A percentile compares a stretch with the other conserved stretches of the same genome.
phyloP scores from a whole-genome alignment of 352 stramenopile genomes.

The Thraustochytrium sp. region DNA sequence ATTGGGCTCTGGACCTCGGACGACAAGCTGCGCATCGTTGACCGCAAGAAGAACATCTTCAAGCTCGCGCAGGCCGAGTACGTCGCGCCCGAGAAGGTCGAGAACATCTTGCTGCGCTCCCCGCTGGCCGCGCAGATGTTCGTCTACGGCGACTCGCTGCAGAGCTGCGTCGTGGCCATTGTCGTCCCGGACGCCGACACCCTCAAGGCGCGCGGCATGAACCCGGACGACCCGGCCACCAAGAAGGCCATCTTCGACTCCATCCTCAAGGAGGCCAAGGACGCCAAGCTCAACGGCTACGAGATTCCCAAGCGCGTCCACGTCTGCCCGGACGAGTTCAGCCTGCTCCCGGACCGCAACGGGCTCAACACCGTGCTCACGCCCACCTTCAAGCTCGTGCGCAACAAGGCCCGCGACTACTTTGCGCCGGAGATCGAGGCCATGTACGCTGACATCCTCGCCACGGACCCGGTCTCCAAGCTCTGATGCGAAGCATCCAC shows the following conservation, averaged over 20 bases:
- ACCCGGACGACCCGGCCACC: conserved; percentile 51
- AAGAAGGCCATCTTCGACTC: conserved; percentile 65
- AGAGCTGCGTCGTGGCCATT: conserved; percentile 86
- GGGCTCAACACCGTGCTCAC: conserved; percentile 72
- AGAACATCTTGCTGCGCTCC: conserved; percentile 85
- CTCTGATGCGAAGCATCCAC: not conserved
- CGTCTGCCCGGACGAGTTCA: conserved; percentile 76
- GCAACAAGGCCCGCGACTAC: conserved; percentile 66
- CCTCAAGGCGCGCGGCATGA: conserved; percentile 69
- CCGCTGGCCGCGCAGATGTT: conserved; percentile 82
- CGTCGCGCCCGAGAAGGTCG: conserved; percentile 91
- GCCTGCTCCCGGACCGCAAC: conserved; percentile 55
- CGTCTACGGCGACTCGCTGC: conserved; percentile 91
- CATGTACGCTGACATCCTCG: conserved; percentile 59
- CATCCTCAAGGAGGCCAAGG: conserved; percentile 62
- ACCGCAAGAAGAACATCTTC: conserved; percentile 89
- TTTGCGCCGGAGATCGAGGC: conserved; percentile 62
- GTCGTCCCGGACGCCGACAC: conserved; percentile 84
- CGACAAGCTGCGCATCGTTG: conserved; percentile 71
- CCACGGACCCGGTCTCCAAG: not conserved
- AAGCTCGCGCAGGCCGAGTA: conserved; percentile 92
- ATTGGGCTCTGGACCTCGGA: conserved; percentile 53
- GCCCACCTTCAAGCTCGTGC: conserved; percentile 93
- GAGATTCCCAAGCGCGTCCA: conserved; percentile 70
- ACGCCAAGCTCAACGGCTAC: conserved; percentile 76